Base-by-base conservation (phyloP, 2,329 filamentous ascomycete species). In the Aphanocladium album region DNA sequence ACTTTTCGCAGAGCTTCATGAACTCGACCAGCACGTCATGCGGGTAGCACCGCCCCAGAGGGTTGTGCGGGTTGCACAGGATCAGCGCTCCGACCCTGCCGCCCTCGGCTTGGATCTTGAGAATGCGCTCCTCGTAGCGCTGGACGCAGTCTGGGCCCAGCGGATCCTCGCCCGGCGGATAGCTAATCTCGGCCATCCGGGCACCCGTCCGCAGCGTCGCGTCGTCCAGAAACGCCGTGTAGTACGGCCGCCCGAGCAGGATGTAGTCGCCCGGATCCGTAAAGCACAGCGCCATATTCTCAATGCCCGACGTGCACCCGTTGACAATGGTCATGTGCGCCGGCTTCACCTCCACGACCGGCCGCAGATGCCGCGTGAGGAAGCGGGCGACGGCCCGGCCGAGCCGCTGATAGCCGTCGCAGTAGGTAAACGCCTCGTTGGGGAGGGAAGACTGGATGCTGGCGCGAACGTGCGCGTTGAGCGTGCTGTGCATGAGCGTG, bases 21-120 rank as follows among this genome's bases (percentile, higher is more conserved):
- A 47, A 47, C 46, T 70, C 64, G 19, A 72, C 62, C 51, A 71
- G 64, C 45, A 72, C 71, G 2, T 69, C 66, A 2, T 72, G 72
- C 4, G 78, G 62, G 63, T 81, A 81, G 67, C 78, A 81, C 6
- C 76, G 71, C 0, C 81, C 81, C 1, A 83, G 72, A 0, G 81
- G 81, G 60, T 83, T 83, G 57, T 82, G 79, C 2, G 80, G 78
- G 55, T 82, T 74, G 56, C 79, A 79, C 3, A 84, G 71, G 62
- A 84, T 75, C n/a, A 84, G 62, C 0, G 73, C 80, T 17, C 73
- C 72, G n/a, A 83, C 73, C 27, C 68, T 72, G 17, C 72, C 69
- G 0, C 80, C 80, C 3, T 67, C 65, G 2, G 69, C 64, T 43
- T 76, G 73, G 2, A 73, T 67, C 19, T 77, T 63, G 4, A 80